These are phyloP conservation scores for Mucor circinelloides DNA, from an alignment of 371 early-diverging fungal species.

Conservation along the genomic window DNA sequence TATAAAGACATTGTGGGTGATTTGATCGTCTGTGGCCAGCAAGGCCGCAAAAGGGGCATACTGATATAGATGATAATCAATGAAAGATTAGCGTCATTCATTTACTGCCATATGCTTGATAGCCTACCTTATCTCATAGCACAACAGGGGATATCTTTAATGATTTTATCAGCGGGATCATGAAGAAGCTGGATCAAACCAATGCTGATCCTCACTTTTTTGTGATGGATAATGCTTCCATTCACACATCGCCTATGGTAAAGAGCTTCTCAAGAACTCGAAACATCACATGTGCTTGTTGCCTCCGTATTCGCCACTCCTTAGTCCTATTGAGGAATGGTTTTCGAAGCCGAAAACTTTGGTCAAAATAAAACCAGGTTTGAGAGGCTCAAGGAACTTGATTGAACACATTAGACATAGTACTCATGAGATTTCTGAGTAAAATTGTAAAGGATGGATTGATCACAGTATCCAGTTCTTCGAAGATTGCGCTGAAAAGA, in stretches of 20 bases:
- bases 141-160: too few species aligned
- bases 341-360: neutral
- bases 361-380: neutral
- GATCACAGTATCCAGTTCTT: neutral
- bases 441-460: slow-evolving; percentile 3
- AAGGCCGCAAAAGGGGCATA: too few species aligned
- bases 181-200: neutral
- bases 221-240: slow-evolving; percentile 8
- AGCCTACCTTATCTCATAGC: too few species aligned
- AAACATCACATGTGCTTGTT: neutral
- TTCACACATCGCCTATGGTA: neutral
- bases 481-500: neutral
- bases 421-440: neutral
- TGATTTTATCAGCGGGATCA: too few species aligned
- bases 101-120: too few species aligned
- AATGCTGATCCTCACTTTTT: neutral
- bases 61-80: too few species aligned
- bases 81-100: too few species aligned
- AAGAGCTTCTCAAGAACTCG: neutral
- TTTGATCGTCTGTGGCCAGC: too few species aligned
- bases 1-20: too few species aligned
- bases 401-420: neutral
- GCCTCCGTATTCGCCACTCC: neutral
- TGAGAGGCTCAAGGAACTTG: neutral
- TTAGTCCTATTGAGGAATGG: slow-evolving; percentile 1